Percentiles rank a stretch among this genome's conserved stretches.
Evolutionary conservation across 352 stramenopile species (phyloP).

Genomic region (Achlya hypogyna): DNA sequence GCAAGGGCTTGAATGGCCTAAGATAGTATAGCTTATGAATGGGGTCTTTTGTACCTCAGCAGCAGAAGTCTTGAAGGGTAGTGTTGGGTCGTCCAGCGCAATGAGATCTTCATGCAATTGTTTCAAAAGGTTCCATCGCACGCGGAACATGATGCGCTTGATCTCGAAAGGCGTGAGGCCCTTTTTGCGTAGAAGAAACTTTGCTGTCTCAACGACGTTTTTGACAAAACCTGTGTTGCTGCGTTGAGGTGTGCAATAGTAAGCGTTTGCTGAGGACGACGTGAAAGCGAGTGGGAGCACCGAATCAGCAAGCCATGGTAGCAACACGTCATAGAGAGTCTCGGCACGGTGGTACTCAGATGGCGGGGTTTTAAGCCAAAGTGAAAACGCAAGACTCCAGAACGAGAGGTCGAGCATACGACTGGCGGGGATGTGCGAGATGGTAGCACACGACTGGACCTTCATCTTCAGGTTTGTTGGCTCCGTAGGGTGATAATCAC

Average conservation of each 20-base stretch:
- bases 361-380: conserved; percentile 74
- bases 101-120: conserved; percentile 16
- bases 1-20: conserved; percentile 49
- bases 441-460: conserved; percentile 65
- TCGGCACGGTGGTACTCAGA: conserved; percentile 83
- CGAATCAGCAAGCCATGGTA: conserved; percentile 79
- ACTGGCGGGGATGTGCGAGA: conserved; percentile 40
- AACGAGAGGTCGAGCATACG: conserved; percentile 81
- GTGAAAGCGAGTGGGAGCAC: conserved; percentile 56
- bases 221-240: conserved; percentile 76
- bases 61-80: conserved; percentile 8
- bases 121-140: conserved; percentile 19
- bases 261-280: conserved; percentile 28
- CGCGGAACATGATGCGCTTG: conserved; percentile 28
- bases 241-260: conserved; percentile 49
- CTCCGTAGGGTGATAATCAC: conserved; percentile 69
- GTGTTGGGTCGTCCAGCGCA: conserved; percentile 10
- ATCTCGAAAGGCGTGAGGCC: conserved; percentile 50
- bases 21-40: not conserved
- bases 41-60: not conserved
- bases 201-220: conserved; percentile 56
- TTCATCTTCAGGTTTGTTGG: conserved; percentile 44
- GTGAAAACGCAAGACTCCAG: conserved; percentile 74
- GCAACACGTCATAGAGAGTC: conserved; percentile 82
- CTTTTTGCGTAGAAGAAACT: conserved; percentile 32